Percentiles rank a stretch among this genome's conserved stretches.
phyloP scores from a whole-genome alignment of 768 basidiomycete species.

The Mycena indigotica region DNA sequence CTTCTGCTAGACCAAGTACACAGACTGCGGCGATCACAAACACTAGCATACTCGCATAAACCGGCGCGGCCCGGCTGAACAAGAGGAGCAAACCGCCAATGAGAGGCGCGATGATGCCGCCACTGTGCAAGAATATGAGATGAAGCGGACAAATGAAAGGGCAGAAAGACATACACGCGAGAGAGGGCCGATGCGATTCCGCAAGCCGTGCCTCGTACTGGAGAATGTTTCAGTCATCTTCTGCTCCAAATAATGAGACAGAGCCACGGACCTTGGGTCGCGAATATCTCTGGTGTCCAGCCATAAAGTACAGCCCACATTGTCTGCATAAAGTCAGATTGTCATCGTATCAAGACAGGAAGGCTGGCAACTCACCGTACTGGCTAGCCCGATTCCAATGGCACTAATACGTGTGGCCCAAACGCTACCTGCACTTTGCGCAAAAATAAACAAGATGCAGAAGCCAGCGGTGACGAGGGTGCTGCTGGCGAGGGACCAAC shows the following conservation, averaged over 20 bases:
- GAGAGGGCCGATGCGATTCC: slow-evolving; percentile 87
- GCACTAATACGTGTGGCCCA: slow-evolving; percentile 69
- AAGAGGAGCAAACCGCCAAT: slow-evolving; percentile 73
- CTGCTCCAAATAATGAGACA: neutral
- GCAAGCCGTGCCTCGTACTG: slow-evolving; percentile 85
- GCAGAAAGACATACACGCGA: slow-evolving; percentile 60
- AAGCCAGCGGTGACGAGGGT: slow-evolving; percentile 77
- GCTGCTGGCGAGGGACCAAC: slow-evolving; percentile 72
- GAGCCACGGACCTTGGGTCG: slow-evolving; percentile 58
- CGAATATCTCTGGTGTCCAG: slow-evolving; percentile 89
- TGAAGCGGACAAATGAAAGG: neutral
- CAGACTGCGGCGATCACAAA: slow-evolving; percentile 66
- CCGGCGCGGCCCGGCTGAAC: slow-evolving; percentile 69
- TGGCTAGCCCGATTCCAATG: slow-evolving; percentile 46
- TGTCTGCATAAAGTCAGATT: slow-evolving; percentile 40
- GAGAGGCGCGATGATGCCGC: slow-evolving; percentile 87
- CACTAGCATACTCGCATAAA: slow-evolving; percentile 70
- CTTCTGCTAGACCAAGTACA: slow-evolving; percentile 61
- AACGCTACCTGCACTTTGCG: slow-evolving; percentile 57
- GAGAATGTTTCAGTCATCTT: neutral
- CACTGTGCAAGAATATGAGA: slow-evolving; percentile 49
- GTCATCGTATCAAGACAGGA: neutral
- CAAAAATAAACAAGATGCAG: slow-evolving; percentile 69
- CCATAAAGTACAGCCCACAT: slow-evolving; percentile 92
- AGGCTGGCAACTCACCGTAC: slow-evolving; percentile 52